These are phyloP conservation scores for Saccharum spontaneum DNA, from an alignment of 176 grass and related monocot species.

Conservation along the genomic window DNA sequence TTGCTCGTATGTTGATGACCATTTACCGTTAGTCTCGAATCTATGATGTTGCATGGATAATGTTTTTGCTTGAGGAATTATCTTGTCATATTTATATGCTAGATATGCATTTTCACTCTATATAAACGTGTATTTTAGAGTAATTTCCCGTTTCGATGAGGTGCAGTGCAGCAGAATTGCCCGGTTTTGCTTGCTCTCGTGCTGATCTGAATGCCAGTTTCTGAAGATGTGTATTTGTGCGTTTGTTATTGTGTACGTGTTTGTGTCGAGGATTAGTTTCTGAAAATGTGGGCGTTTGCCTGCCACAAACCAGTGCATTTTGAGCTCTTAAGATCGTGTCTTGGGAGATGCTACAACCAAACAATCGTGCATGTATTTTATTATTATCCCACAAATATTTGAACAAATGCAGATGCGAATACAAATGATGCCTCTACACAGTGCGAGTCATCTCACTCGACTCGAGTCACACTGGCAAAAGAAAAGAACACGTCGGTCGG, in stretches of 20 bases:
- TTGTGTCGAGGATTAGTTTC: background rate
- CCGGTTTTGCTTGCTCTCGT: background rate
- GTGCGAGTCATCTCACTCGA: background rate
- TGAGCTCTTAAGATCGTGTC: too few relatives aligned
- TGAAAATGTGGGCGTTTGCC: background rate
- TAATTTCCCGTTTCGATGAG: fast-evolving
- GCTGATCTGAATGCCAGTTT: background rate
- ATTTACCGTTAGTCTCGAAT: constrained; percentile 12
- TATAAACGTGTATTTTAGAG: background rate
- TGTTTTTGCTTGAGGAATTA: constrained; percentile 24
- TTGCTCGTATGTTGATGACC: constrained; percentile 41
- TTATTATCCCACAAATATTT: background rate
- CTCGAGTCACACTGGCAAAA: constrained; percentile 1
- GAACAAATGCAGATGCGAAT: constrained; percentile 24
- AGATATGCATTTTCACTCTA: background rate
- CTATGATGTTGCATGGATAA: constrained; percentile 36
- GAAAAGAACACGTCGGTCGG: background rate
- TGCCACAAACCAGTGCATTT: background rate
- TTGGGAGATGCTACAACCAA: too few relatives aligned
- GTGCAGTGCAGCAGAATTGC: background rate
- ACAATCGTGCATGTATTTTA: background rate
- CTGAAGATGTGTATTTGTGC: background rate
- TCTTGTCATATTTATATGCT: constrained; percentile 13
- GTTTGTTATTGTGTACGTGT: too few relatives aligned
- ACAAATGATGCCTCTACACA: background rate